Percentiles rank a stretch among this genome's conserved stretches.
These are phyloP conservation scores for Eimeria sp. DNA, from an alignment of 169 alveolate genomes.

Conservation along the genomic window DNA sequence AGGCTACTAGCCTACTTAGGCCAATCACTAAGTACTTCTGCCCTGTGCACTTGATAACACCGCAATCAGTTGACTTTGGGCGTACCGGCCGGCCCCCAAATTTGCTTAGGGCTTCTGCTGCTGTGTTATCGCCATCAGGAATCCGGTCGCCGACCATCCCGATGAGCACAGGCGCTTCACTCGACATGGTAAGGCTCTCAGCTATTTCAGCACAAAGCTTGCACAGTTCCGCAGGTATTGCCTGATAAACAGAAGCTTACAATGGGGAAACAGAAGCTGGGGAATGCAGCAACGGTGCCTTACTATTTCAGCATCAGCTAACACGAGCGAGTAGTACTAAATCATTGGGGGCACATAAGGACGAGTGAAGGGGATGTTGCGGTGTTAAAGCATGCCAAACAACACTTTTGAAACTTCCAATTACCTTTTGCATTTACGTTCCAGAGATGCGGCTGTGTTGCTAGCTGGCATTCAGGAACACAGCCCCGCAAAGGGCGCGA, in stretches of 20 bases:
- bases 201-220: background rate
- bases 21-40: background rate
- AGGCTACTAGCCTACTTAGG: background rate
- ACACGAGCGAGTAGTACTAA: background rate
- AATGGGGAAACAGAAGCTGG: background rate
- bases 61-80: background rate
- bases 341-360: background rate
- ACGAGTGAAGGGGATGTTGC: background rate
- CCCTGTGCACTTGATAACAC: background rate
- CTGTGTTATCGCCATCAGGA: conserved; percentile 56
- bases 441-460: background rate
- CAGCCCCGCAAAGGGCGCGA: conserved; percentile 60
- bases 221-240: background rate
- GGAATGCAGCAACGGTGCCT: background rate
- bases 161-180: conserved; percentile 63
- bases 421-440: background rate
- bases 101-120: conserved; percentile 68
- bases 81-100: conserved; percentile 81
- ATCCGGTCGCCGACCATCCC: conserved; percentile 71
- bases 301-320: background rate
- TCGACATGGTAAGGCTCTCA: conserved; percentile 5
- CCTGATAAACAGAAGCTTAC: background rate
- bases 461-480: background rate
- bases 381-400: background rate
- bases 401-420: background rate